These are phyloP conservation scores for Ophiostoma fasciatum DNA, from an alignment of 2,329 filamentous ascomycete genomes.

Conservation along the genomic window DNA sequence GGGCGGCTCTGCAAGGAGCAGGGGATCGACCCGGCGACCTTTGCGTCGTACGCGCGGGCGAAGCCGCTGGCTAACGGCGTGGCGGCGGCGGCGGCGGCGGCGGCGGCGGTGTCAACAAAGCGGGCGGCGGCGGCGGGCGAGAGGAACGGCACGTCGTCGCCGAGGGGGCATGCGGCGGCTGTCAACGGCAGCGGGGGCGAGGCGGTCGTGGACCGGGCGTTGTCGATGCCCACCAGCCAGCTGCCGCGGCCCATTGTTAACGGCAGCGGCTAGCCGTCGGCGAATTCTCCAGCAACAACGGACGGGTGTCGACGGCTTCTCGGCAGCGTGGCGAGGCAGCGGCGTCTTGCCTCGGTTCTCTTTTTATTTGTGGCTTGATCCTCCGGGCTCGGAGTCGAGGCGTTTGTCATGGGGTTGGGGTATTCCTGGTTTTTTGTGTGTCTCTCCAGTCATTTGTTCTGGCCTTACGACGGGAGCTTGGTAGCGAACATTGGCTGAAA, in stretches of 20 bases:
- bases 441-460: background rate
- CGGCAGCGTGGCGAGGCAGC: background rate
- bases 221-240: background rate
- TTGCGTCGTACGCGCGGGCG: slow-evolving; percentile 32
- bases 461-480: slow-evolving; percentile 1
- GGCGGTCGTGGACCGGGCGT: background rate
- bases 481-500: background rate
- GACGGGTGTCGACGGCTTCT: too few relatives aligned
- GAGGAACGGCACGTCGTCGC: background rate
- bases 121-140: background rate
- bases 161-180: too few relatives aligned
- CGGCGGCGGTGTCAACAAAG: too few relatives aligned
- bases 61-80: slow-evolving; percentile 30
- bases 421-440: background rate
- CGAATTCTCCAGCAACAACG: too few relatives aligned
- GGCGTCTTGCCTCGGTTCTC: background rate
- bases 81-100: too few relatives aligned
- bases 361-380: too few relatives aligned
- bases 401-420: background rate
- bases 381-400: background rate
- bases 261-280: too few relatives aligned
- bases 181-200: background rate
- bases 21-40: slow-evolving; percentile 29
- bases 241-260: slow-evolving; percentile 9
- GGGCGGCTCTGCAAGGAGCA: slow-evolving; percentile 39